Evolutionary conservation across 202 grass and related monocot species (phyloP).

Genomic region (Panicum hallii): DNA sequence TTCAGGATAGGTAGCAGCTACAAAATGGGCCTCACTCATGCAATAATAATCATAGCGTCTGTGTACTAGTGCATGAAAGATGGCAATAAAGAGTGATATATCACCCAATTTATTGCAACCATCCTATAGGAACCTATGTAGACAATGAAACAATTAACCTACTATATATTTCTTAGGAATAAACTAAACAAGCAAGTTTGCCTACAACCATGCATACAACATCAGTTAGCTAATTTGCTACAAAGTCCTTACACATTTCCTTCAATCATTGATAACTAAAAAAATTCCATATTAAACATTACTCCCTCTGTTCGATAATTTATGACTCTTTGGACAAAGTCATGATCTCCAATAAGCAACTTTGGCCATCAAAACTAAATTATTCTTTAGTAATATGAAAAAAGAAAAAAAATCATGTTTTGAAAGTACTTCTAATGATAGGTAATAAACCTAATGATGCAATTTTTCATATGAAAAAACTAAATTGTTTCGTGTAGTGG

Average conservation of each 20-base stretch:
- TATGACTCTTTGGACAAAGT: neutral
- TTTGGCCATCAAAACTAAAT: neutral
- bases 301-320: neutral
- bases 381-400: neutral
- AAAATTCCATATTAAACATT: neutral
- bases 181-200: slow-evolving; percentile 1
- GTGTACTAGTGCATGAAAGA: neutral
- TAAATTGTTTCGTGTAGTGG: neutral
- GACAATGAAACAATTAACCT: neutral
- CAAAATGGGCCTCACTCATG: slow-evolving; percentile 25
- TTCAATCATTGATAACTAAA: neutral
- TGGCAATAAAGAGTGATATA: neutral
- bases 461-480: neutral
- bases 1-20: slow-evolving; percentile 24
- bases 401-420: neutral
- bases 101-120: slow-evolving; percentile 9
- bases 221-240: neutral
- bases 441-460: neutral
- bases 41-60: neutral
- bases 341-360: slow-evolving; percentile 10
- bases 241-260: neutral
- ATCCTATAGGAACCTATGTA: neutral
- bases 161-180: slow-evolving; percentile 20
- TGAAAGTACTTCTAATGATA: neutral
- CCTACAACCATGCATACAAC: slow-evolving; percentile 3